Conservation (phyloP, 1,139 yeast species). For the Yamadazyma atlantica region DNA sequence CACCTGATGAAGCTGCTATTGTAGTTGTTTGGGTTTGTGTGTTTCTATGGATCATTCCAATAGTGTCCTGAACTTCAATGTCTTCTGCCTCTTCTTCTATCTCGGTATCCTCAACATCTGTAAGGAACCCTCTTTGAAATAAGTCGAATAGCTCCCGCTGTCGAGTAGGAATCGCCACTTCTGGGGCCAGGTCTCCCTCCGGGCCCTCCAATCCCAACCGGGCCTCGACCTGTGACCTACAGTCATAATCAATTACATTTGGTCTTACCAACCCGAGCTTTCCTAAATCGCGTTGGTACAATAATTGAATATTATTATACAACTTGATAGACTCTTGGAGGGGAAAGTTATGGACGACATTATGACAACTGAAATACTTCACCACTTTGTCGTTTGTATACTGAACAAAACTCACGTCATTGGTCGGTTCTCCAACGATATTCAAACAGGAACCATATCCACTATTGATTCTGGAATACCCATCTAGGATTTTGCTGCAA, state of each 20-base stretch:
- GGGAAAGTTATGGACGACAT: constrained; percentile 25
- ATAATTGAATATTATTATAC: constrained; percentile 15
- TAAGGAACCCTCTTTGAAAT: constrained; percentile 16
- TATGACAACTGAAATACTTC: constrained; percentile 23
- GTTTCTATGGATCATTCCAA: constrained; percentile 27
- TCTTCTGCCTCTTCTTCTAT: constrained; percentile 8
- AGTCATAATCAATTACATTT: constrained; percentile 16
- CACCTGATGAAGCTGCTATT: constrained; percentile 51
- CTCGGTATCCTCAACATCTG: constrained; percentile 7
- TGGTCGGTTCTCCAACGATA: constrained; percentile 46
- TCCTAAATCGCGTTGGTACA: constrained; percentile 12
- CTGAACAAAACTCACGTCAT: constrained; percentile 47
- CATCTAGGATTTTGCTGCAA: constrained; percentile 38
- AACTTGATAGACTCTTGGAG: constrained; percentile 21
- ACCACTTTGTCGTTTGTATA: constrained; percentile 5
- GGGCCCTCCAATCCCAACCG: no score
- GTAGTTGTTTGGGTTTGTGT: constrained; percentile 15
- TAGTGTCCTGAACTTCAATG: constrained; percentile 35
- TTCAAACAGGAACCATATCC: constrained; percentile 58
- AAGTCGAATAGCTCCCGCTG: constrained; percentile 12
- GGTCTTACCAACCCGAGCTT: constrained; percentile 29
- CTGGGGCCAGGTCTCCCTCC: constrained; percentile 4
- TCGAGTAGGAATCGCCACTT: constrained; percentile 6
- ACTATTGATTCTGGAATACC: constrained; percentile 49
- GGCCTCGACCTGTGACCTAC: constrained; percentile 8